Evolutionary conservation across 2,329 filamentous ascomycete genomes (phyloP).

Genomic region (Bipolaris bicolor): DNA sequence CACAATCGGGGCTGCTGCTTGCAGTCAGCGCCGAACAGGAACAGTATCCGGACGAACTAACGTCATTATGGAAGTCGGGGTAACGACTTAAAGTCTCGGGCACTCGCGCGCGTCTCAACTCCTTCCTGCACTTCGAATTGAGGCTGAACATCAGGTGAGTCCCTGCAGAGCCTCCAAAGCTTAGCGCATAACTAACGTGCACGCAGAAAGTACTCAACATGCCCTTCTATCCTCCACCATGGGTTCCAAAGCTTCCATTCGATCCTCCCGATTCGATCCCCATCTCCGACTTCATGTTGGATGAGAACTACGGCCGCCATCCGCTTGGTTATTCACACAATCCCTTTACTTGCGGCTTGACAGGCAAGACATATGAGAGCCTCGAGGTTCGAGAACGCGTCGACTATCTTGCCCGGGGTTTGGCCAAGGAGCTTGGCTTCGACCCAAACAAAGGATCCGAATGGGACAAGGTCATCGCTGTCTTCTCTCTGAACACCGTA

Average conservation of each 20-base stretch:
- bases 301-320: conserved; percentile 71
- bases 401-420: conserved; percentile 69
- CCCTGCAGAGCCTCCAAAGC: not conserved
- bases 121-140: conserved; percentile 1
- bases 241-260: conserved; percentile 66
- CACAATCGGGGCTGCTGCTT: conserved; percentile 13
- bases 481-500: conserved; percentile 83
- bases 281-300: conserved; percentile 76
- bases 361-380: conserved; percentile 69
- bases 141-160: conserved; percentile 3
- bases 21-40: not conserved
- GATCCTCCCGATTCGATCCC: conserved; percentile 76
- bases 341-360: conserved; percentile 79
- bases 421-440: conserved; percentile 75
- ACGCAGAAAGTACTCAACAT: conserved; percentile 35
- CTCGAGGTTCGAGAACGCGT: conserved; percentile 69
- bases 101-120: not conserved
- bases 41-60: conserved; percentile 10
- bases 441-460: conserved; percentile 71
- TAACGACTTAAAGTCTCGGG: conserved; percentile 5
- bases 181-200: not conserved
- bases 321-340: conserved; percentile 68
- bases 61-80: conserved; percentile 4
- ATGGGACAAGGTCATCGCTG: conserved; percentile 79
- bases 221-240: conserved; percentile 66